Conservation (phyloP, 2,329 filamentous ascomycete genomes). For the Lasiodiplodia theobromae region DNA sequence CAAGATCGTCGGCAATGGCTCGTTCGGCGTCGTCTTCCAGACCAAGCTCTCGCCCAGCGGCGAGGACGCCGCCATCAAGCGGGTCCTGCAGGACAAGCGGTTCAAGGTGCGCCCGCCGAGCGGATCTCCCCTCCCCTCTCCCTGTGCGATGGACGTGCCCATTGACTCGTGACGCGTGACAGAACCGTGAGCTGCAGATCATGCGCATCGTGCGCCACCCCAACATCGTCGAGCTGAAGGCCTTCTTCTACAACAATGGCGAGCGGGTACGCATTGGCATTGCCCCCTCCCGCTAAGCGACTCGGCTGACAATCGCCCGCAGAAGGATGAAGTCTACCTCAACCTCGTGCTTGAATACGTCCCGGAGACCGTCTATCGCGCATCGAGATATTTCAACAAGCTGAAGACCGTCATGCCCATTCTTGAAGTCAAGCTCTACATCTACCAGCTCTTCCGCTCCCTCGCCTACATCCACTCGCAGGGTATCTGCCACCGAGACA, state of each 20-base stretch:
- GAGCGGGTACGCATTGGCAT: conserved; percentile 73
- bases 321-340: conserved; percentile 94
- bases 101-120: conserved; percentile 78
- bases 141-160: conserved; percentile 35
- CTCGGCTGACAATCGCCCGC: conserved; percentile 43
- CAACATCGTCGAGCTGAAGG: conserved; percentile 98
- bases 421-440: conserved; percentile 98
- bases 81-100: conserved; percentile 97
- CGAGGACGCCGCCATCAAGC: conserved; percentile 98
- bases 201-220: conserved; percentile 99
- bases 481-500: conserved; percentile 98
- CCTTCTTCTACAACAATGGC: conserved; percentile 99
- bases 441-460: conserved; percentile 98
- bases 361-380: conserved; percentile 96
- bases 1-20: conserved; percentile 99
- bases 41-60: conserved; percentile 98
- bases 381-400: conserved; percentile 99
- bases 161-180: conserved; percentile 32
- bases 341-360: conserved; percentile 98
- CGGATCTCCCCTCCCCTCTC: conserved; percentile 31
- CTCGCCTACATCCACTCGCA: conserved; percentile 99
- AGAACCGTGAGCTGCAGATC: conserved; percentile 99
- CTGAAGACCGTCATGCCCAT: conserved; percentile 99
- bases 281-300: conserved; percentile 24
- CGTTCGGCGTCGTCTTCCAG: conserved; percentile 98